Percentiles rank a stretch among this genome's conserved stretches.
Conservation (phyloP, 208 protist genomes). For the Crithidia sp. region DNA sequence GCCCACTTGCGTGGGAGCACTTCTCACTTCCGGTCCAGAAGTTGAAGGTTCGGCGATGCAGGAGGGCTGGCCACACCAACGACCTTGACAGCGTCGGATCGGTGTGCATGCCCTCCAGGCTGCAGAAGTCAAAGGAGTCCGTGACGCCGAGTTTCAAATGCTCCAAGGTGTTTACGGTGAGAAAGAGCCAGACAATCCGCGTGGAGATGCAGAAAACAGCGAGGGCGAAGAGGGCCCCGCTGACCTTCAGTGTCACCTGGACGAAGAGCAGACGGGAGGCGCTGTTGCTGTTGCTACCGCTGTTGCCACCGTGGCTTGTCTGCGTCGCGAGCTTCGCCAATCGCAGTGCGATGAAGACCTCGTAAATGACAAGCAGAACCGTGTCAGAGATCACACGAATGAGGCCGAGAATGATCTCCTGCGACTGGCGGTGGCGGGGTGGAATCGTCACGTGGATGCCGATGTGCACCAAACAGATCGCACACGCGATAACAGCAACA, state of each 20-base stretch:
- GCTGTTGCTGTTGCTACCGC: no score
- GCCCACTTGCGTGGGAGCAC: constrained; percentile 17
- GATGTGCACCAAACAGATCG: constrained; percentile 20
- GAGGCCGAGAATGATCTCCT: constrained; percentile 55
- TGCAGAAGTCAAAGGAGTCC: constrained; percentile 47
- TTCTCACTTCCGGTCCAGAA: constrained; percentile 48
- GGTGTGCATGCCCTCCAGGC: constrained; percentile 35
- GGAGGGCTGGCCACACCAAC: constrained; percentile 53
- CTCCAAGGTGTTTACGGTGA: constrained; percentile 23
- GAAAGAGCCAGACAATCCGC: constrained; percentile 2
- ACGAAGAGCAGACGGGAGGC: not conserved
- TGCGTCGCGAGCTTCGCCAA: constrained; percentile 5
- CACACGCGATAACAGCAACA: not conserved
- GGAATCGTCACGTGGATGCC: constrained; percentile 36
- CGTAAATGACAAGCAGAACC: not conserved
- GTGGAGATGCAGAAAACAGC: not conserved
- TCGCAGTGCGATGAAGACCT: constrained; percentile 2
- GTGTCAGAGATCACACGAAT: constrained; percentile 24
- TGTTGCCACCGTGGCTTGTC: not conserved
- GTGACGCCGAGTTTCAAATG: constrained; percentile 39
- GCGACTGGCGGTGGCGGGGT: constrained; percentile 42
- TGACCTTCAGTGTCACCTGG: not conserved
- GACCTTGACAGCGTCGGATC: constrained; percentile 28
- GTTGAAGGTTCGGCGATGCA: constrained; percentile 43
- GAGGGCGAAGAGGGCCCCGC: not conserved